phyloP scores from a whole-genome alignment of 345 rosid species.

The thale cress (Arabidopsis thaliana) region TAIR10.1 NC_003070.9:2474001-2474500 shows the following conservation, averaged over 20 bases:
- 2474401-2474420: not conserved
- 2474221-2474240: not conserved
- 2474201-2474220: not conserved
- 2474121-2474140: not conserved
- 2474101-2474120: not conserved
- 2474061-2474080: not conserved
- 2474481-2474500: constrained; percentile 71
- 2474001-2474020: constrained; percentile 62
- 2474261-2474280: not conserved
- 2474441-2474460: not conserved
- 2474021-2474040: constrained; percentile 66
- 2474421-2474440: constrained; percentile 14
- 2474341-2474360: not conserved
- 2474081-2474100: not conserved
- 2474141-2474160: not conserved
- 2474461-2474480: not conserved
- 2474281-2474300: not conserved
- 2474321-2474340: not conserved
- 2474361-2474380: not conserved
- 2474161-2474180: not conserved
- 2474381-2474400: constrained; percentile 1
- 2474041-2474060: constrained; percentile 65
- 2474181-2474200: not conserved
- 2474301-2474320: constrained; percentile 14
- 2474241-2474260: not conserved